phyloP scores from a whole-genome alignment of 1,284 basidiomycete species.

The Papiliotrema laurentii region DNA sequence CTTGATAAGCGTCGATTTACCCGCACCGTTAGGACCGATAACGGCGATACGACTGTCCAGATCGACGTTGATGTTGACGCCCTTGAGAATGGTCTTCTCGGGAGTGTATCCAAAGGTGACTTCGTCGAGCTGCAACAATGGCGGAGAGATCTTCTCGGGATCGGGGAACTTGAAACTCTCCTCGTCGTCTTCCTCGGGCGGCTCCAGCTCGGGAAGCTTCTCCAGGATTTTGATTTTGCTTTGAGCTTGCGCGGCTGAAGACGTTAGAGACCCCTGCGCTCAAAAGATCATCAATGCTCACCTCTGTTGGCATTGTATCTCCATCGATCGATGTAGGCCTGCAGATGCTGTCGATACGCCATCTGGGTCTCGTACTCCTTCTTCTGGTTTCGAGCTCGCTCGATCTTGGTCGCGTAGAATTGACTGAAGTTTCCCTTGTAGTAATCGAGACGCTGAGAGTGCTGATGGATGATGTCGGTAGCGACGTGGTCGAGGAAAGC shows the following conservation, averaged over 20 bases:
- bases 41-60: slow-evolving; percentile 85
- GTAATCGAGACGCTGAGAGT: slow-evolving; percentile 90
- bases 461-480: slow-evolving; percentile 94
- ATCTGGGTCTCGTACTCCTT: slow-evolving; percentile 96
- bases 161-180: slow-evolving; percentile 93
- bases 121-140: slow-evolving; percentile 88
- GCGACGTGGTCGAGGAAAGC: slow-evolving; percentile 97
- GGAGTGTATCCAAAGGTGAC: slow-evolving; percentile 85
- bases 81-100: slow-evolving; percentile 73
- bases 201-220: slow-evolving; percentile 90
- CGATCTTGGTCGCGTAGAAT: slow-evolving; percentile 97
- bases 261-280: slow-evolving; percentile 3
- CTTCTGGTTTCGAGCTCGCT: slow-evolving; percentile 82
- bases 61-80: slow-evolving; percentile 84
- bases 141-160: slow-evolving; percentile 92
- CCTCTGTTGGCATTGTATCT: slow-evolving; percentile 86
- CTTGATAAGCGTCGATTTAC: slow-evolving; percentile 66
- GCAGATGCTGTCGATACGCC: slow-evolving; percentile 89
- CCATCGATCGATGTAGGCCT: slow-evolving; percentile 94
- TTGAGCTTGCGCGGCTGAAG: slow-evolving; percentile 79
- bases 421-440: slow-evolving; percentile 88
- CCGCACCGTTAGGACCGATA: slow-evolving; percentile 65
- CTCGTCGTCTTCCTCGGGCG: slow-evolving; percentile 82
- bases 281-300: slow-evolving; percentile 9
- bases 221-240: slow-evolving; percentile 98